Evolutionary conservation across 176 grass and related monocot species (phyloP).

Genomic region (Neostapfia colusana): DNA sequence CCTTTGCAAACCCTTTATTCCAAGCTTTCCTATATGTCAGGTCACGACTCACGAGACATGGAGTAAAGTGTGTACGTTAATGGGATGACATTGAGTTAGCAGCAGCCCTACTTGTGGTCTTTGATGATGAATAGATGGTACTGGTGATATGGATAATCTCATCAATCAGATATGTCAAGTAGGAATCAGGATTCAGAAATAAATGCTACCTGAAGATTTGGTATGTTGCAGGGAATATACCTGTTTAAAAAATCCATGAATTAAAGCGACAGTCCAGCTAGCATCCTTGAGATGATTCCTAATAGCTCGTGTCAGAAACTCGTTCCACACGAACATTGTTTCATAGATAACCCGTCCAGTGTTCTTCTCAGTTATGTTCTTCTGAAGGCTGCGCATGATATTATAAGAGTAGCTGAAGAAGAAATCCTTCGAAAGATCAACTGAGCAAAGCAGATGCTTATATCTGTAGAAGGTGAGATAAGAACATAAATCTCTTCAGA

Average conservation of each 20-base stretch:
- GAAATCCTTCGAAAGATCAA: constrained; percentile 96
- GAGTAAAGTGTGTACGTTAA: constrained; percentile 45
- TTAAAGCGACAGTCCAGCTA: constrained; percentile 80
- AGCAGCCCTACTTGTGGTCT: constrained; percentile 39
- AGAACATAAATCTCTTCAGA: constrained; percentile 35
- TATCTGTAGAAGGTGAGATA: constrained; percentile 60
- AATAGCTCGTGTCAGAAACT: constrained; percentile 77
- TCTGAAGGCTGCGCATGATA: constrained; percentile 95
- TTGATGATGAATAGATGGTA: constrained; percentile 28
- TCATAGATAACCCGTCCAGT: constrained; percentile 74
- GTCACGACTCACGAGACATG: constrained; percentile 38
- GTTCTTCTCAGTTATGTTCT: constrained; percentile 67
- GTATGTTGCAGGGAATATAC: constrained; percentile 38
- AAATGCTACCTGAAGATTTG: constrained; percentile 1
- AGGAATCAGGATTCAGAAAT: constrained; percentile 13
- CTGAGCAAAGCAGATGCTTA: constrained; percentile 80
- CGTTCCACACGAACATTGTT: constrained; percentile 98
- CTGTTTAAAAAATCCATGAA: constrained; percentile 98
- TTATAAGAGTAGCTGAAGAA: constrained; percentile 99
- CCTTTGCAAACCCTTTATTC: constrained; percentile 53
- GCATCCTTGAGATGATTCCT: constrained; percentile 83
- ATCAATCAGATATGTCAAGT: constrained; percentile 33
- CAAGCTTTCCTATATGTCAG: constrained; percentile 54
- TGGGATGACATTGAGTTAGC: constrained; percentile 51
- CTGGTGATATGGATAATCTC: constrained; percentile 40